phyloP scores from a whole-genome alignment of 257 asterid species.

The Solanum habrochaites region DNA sequence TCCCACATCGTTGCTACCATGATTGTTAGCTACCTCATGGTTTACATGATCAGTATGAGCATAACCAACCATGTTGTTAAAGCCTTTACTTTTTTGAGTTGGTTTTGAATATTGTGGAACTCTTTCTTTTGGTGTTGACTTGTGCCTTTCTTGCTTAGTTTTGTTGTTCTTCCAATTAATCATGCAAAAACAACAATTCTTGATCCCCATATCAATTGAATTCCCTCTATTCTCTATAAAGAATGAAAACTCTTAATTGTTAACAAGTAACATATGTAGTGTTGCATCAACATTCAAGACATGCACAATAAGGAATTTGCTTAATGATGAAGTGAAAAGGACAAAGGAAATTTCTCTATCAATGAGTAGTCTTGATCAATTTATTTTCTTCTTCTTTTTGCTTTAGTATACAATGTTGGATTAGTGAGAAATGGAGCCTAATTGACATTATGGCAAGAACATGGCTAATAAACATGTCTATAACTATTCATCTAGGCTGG shows the following conservation, averaged over 20 bases:
- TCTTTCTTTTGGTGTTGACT: neutral
- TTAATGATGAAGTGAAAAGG: neutral
- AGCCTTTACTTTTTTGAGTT: neutral
- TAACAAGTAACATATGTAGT: neutral
- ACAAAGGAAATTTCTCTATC: neutral
- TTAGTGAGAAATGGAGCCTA: neutral
- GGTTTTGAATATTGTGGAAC: neutral
- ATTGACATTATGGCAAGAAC: neutral
- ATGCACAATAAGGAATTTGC: neutral
- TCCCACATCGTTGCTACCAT: neutral
- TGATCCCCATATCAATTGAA: neutral
- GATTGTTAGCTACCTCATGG: neutral
- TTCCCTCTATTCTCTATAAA: neutral
- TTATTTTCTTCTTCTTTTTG: too few relatives aligned
- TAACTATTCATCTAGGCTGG: neutral
- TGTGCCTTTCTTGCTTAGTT: neutral
- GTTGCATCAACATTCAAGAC: neutral
- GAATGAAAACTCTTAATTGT: neutral
- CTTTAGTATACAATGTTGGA: too few relatives aligned
- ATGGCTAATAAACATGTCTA: neutral
- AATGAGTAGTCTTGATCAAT: too few relatives aligned
- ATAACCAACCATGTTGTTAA: neutral
- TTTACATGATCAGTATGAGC: neutral
- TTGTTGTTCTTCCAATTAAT: neutral
- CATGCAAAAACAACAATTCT: neutral